Evolutionary conservation across 495 filamentous ascomycete species (phyloP), one percentile per base, ranked within the genome.

Genomic region (Rhizodiscina lignyota): DNA sequence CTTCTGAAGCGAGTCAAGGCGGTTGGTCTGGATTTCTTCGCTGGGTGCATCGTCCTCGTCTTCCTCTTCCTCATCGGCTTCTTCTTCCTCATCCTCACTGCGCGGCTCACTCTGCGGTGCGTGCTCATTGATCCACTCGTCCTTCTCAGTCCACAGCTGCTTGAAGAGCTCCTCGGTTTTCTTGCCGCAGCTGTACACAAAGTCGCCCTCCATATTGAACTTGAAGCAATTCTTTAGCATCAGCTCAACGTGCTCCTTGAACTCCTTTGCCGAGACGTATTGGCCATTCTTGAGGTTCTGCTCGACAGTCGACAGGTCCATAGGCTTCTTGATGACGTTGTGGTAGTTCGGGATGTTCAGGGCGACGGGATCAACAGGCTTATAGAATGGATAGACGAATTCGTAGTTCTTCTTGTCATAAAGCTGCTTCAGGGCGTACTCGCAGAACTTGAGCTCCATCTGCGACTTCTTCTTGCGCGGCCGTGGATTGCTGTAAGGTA

Each of bases 301-400:
- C 35, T 64, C 57, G 44, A 91, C 73, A 6, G 83, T 94, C 2
- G 64, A 59, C 18, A 97, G 60, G 47, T 97, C 89, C 89, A 96
- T 97, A 2, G 89, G 89, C 48, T 84, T 80, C 61, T 91, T 94
- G 56, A 97, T 80, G 44, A 96, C 59, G 45, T 77, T 84, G 53
- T 85, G 83, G 50, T 97, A 97, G 13, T 77, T 70, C 1, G 89
- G 89, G 38, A 97, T 94, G 56, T 91, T 86, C 39, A 94, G 59
- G 3, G 85, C 87, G 17, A 94, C 86, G 0, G 91, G 87, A 46
- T 97, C 89, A 12, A 97, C 89, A 0, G 87, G 81, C 3, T 58
- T 53, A 45, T 79, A 60, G 58, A 97, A 97, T 26, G 79, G 72
- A 21, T 60, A 61, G 4, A 79, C 74, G 44, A 74, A 62, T 2